phyloP scores from a whole-genome alignment of 2,329 filamentous ascomycete genomes.

The Paracamarosporium sp. region DNA sequence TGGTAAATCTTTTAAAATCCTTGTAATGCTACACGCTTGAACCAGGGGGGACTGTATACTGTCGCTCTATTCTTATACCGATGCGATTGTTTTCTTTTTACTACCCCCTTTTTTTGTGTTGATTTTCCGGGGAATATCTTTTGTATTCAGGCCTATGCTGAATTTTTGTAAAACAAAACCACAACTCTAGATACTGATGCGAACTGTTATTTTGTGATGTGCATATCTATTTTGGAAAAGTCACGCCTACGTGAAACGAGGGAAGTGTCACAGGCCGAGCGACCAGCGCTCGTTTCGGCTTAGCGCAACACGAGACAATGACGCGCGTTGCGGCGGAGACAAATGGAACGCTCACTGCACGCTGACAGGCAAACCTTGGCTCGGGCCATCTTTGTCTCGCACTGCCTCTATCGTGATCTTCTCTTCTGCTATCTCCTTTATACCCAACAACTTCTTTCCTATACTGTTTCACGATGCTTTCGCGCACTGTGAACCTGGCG shows the following conservation, averaged over 20 bases:
- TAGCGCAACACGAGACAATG: not conserved
- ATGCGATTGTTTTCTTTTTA: too few relatives aligned
- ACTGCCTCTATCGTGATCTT: conserved; percentile 14
- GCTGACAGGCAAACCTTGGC: not conserved
- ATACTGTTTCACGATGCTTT: conserved; percentile 32
- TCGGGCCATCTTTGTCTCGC: not conserved
- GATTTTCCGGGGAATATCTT: too few relatives aligned
- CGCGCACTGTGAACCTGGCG: conserved; percentile 41
- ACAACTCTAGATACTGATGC: too few relatives aligned
- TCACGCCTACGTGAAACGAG: not conserved
- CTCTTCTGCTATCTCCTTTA: conserved; percentile 14
- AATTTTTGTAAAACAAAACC: too few relatives aligned
- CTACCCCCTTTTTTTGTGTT: too few relatives aligned
- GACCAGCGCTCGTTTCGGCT: not conserved
- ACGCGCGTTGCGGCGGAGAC: conserved; percentile 4
- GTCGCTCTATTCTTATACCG: too few relatives aligned
- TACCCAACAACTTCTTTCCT: conserved; percentile 21
- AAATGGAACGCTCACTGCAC: not conserved
- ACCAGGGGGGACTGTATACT: too few relatives aligned
- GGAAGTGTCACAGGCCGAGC: not conserved
- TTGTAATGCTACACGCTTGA: too few relatives aligned
- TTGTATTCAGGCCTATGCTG: too few relatives aligned
- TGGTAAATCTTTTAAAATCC: too few relatives aligned
- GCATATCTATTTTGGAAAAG: not conserved
- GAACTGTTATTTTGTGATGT: too few relatives aligned